A percentile compares a stretch with the other conserved stretches of the same genome.
These are phyloP conservation scores for Gossypium sturtianum DNA, from an alignment of 345 rosid species.

Conservation along the genomic window DNA sequence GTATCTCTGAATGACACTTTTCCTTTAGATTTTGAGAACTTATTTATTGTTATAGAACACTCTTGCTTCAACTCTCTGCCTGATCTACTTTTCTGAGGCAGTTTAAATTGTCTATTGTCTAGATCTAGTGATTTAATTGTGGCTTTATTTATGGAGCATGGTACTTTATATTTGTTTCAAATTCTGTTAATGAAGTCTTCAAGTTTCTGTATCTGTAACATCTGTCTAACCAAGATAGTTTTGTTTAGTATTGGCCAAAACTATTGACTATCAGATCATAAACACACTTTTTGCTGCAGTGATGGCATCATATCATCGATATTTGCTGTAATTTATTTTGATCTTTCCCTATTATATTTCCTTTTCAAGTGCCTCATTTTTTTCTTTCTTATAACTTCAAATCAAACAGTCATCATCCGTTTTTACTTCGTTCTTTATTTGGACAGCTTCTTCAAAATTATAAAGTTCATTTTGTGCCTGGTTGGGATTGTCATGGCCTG, in stretches of 20 bases:
- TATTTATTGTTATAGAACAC: constrained; percentile 2
- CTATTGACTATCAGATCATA: not conserved
- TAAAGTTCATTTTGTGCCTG: constrained; percentile 82
- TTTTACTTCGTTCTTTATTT: constrained; percentile 17
- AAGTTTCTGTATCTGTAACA: not conserved
- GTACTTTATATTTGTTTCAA: not conserved
- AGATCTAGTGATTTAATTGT: not conserved
- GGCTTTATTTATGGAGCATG: not conserved
- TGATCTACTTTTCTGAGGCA: not conserved
- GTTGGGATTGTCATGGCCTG: constrained; percentile 99
- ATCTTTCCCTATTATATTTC: not conserved
- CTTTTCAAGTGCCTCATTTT: not conserved
- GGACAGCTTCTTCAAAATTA: constrained; percentile 79
- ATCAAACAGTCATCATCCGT: constrained; percentile 8
- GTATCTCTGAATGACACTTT: not conserved
- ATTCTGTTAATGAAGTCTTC: not conserved
- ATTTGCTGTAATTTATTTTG: not conserved
- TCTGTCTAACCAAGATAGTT: not conserved
- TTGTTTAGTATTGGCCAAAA: not conserved
- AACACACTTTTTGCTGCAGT: not conserved
- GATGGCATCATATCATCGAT: not conserved
- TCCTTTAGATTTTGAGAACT: not conserved
- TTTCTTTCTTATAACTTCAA: not conserved
- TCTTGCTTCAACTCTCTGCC: not conserved
- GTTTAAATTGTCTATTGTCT: not conserved